Conservation (phyloP, 495 filamentous ascomycete genomes). For the Neohortaea acidophila region DNA sequence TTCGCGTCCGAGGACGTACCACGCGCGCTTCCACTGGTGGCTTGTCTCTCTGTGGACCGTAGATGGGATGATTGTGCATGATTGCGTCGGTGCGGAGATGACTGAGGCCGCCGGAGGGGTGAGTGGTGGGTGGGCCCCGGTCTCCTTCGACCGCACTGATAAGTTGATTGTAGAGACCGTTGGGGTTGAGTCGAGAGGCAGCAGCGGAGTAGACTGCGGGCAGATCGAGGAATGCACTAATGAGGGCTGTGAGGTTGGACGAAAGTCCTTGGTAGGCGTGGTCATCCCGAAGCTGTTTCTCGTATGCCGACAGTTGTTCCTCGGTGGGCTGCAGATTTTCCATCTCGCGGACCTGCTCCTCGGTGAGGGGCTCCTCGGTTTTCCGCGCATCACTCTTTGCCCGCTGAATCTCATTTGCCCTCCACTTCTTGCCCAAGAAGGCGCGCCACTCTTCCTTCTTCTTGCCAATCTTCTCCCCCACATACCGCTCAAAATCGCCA, state of each 20-base stretch:
- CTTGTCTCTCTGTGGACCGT: too few relatives aligned
- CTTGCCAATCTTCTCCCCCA: constrained; percentile 44
- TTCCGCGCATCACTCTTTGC: constrained; percentile 7
- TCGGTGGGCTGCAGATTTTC: constrained; percentile 9
- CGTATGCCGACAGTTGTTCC: constrained; percentile 10
- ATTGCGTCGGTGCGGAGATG: constrained; percentile 61
- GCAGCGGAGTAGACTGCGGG: constrained; percentile 16
- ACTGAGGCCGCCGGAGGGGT: constrained; percentile 80
- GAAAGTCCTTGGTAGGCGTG: constrained; percentile 13
- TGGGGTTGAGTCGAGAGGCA: constrained; percentile 30
- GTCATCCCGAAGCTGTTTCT: constrained; percentile 11
- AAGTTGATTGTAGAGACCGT: neutral
- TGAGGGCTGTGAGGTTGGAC: constrained; percentile 32
- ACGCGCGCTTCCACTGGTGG: constrained; percentile 61
- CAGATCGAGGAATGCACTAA: constrained; percentile 42
- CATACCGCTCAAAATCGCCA: constrained; percentile 50
- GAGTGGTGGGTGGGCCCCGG: constrained; percentile 60
- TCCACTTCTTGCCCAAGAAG: constrained; percentile 35
- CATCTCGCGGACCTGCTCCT: neutral
- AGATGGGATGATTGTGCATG: constrained; percentile 62
- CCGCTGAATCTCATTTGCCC: constrained; percentile 18
- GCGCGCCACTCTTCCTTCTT: constrained; percentile 32
- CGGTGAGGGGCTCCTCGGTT: constrained; percentile 8
- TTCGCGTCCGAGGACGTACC: constrained; percentile 30
- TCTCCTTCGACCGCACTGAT: constrained; percentile 21